Evolutionary conservation across 106 monocot species (phyloP).

Genomic region (Dioscorea dumetorum): DNA sequence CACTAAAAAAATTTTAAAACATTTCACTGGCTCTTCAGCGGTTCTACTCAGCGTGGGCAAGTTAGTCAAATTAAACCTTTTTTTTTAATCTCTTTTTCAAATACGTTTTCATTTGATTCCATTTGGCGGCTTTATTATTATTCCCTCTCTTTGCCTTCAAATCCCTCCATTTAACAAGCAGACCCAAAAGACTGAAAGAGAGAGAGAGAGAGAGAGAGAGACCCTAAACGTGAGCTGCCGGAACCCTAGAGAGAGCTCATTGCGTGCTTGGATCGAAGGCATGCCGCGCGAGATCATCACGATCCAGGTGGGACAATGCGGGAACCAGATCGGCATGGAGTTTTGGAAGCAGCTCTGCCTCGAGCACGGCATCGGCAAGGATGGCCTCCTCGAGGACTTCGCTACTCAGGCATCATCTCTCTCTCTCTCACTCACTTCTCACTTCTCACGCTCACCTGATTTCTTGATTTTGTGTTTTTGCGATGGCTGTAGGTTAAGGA

Average conservation of each 20-base stretch:
- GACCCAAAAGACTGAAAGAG: too few relatives aligned
- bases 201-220: not conserved
- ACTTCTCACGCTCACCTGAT: not conserved
- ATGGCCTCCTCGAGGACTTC: slow-evolving; percentile 97
- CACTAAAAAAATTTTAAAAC: too few relatives aligned
- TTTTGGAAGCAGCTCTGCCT: slow-evolving; percentile 99
- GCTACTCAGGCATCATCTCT: slow-evolving; percentile 52
- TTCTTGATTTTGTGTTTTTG: too few relatives aligned
- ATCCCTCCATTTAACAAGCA: too few relatives aligned
- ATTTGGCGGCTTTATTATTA: too few relatives aligned
- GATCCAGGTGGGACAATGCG: slow-evolving; percentile 99
- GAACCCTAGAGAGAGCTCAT: not conserved
- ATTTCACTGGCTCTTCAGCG: too few relatives aligned
- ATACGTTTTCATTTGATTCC: too few relatives aligned
- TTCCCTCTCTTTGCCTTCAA: too few relatives aligned
- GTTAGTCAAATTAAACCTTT: too few relatives aligned
- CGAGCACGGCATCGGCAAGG: slow-evolving; percentile 99
- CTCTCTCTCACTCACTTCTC: not conserved
- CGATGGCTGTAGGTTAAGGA: too few relatives aligned
- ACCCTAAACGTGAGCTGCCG: not conserved
- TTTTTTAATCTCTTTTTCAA: too few relatives aligned
- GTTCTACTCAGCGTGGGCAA: too few relatives aligned
- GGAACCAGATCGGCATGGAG: slow-evolving; percentile 99
- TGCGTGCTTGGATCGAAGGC: not conserved
- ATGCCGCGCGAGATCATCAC: slow-evolving; percentile 99